Base-by-base conservation (phyloP, 768 basidiomycete species). In the Pulveroboletus sp. region DNA sequence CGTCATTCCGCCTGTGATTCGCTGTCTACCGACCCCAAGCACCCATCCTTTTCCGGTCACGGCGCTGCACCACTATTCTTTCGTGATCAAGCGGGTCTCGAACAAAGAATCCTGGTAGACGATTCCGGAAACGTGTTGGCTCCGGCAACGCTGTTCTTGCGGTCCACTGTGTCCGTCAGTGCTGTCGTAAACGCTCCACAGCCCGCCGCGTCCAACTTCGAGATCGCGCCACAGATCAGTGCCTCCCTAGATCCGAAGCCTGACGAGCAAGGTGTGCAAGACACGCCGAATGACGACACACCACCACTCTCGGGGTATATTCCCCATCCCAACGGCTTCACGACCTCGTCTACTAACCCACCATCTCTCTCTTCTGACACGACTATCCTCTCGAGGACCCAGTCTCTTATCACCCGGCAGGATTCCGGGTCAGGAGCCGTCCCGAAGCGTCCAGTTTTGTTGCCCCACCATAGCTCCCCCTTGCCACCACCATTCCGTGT, bases 1-100 rank as follows among this genome's bases (percentile, higher is more conserved):
- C 60, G 62, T 6, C 42, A 54, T 32, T 65, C 66, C n/a, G 32
- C 60, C 19, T 57, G 43, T 51, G 68, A 65, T 40, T 45, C 50
- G 12, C 37, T 54, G 10, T 54, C 27, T 29, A 41, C 53, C 0
- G 12, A 51, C 3, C 46, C 54, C 29, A 36, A 45, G 9, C 47
- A 53, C 29, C 39, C 57, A 0, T 47, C 57, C 9, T 58, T 56
- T 49, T 35, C 61, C 0, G 51, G 24, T 26, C 52, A 43, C 17
- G 57, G 47, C 4, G 42, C 47, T 27, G 43, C 57, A 0, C 32
- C 54, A 9, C 38, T 49, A 7, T 58, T 55, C 39, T 47, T 54
- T 43, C 63, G 24, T 17, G 53, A 59, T 32, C 50, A 48, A 11
- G 43, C 45, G 2, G 43, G 43, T 13, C 12, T 43, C 6, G 34